Percentiles rank a stretch among this genome's conserved stretches.
Conservation (phyloP, 176 grass and related monocot genomes). For the Lolium multiflorum region DNA sequence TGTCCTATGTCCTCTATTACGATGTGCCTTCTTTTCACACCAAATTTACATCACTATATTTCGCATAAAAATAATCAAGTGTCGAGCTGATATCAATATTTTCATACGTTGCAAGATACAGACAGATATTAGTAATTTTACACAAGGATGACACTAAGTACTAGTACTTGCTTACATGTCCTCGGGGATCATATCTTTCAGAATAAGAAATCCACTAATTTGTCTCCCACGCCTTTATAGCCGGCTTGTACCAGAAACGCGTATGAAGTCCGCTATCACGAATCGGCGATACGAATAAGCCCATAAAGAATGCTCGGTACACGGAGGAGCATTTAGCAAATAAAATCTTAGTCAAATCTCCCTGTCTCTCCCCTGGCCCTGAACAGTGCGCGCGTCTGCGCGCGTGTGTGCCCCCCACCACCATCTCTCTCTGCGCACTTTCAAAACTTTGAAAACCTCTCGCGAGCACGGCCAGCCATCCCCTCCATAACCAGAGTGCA, state of each 20-base stretch:
- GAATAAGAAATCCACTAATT: not conserved
- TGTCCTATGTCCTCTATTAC: no score
- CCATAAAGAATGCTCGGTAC: constrained; percentile 45
- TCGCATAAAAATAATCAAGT: no score
- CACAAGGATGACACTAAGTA: not conserved
- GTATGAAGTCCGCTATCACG: constrained; percentile 49
- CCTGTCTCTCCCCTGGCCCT: not conserved
- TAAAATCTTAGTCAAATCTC: constrained; percentile 41
- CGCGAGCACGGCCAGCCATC: constrained; percentile 36
- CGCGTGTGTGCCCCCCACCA: constrained; percentile 44
- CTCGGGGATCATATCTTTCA: constrained; percentile 2
- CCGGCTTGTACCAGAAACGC: constrained; percentile 48
- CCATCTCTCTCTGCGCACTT: constrained; percentile 37
- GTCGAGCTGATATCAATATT: no score
- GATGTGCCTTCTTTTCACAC: no score
- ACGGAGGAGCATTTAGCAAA: constrained; percentile 31
- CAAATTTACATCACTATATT: no score
- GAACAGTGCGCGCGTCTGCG: not conserved
- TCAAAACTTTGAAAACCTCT: constrained; percentile 50
- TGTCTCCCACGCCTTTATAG: constrained; percentile 18
- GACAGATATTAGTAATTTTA: no score
- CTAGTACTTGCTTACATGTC: constrained; percentile 9
- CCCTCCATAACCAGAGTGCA: constrained; percentile 37
- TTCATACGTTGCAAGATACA: no score
- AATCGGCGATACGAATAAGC: constrained; percentile 37